Percentiles rank a stretch among this genome's conserved stretches.
Conservation (phyloP, 75 land plant species). For the Sequoiadendron giganteum region DNA sequence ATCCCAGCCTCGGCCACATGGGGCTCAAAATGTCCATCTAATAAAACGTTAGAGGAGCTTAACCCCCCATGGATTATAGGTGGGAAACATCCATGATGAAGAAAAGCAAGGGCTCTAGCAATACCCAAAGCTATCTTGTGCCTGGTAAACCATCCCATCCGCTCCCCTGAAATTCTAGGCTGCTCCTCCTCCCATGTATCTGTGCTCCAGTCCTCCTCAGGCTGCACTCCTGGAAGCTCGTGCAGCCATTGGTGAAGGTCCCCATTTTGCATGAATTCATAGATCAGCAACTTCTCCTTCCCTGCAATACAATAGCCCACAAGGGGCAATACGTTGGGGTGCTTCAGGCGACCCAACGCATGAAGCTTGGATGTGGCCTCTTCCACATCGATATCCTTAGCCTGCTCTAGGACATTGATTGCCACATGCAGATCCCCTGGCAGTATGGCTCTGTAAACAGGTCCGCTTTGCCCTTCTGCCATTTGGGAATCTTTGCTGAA, state of each 20-base stretch:
- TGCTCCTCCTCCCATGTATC: constrained; percentile 53
- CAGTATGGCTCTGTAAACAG: constrained; percentile 66
- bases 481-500: constrained; percentile 69
- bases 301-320: constrained; percentile 80
- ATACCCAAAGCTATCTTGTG: constrained; percentile 80
- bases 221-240: constrained; percentile 54
- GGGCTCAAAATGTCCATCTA: constrained; percentile 69
- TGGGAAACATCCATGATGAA: constrained; percentile 81
- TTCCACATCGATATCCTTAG: constrained; percentile 20
- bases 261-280: constrained; percentile 70
- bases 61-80: constrained; percentile 75
- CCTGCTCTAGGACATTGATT: constrained; percentile 57
- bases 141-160: constrained; percentile 61
- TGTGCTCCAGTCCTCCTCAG: constrained; percentile 58
- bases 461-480: constrained; percentile 71
- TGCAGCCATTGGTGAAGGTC: constrained; percentile 70
- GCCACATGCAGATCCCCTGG: constrained; percentile 76
- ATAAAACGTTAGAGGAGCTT: constrained; percentile 61
- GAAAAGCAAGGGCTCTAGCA: constrained; percentile 87
- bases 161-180: constrained; percentile 9
- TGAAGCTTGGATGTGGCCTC: constrained; percentile 46
- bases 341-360: constrained; percentile 43
- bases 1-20: constrained; percentile 65
- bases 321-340: constrained; percentile 62
- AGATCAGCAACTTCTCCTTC: constrained; percentile 54